A percentile compares a stretch with the other conserved stretches of the same genome.
These are phyloP conservation scores for Lodderomyces oxycetoniae DNA, from an alignment of 1,139 yeast genomes.

Conservation along the genomic window DNA sequence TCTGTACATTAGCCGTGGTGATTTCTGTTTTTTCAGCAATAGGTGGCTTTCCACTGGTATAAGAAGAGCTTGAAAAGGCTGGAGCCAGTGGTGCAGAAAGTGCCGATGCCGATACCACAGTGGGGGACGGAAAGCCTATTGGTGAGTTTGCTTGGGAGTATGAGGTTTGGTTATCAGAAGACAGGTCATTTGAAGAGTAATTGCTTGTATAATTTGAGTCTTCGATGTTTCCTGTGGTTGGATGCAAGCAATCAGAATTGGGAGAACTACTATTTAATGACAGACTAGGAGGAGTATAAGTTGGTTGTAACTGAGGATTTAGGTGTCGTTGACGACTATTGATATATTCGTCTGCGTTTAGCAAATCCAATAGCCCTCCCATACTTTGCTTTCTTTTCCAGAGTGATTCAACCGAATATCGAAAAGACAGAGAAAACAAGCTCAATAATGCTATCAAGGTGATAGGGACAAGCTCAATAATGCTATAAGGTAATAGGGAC, in stretches of 20 bases:
- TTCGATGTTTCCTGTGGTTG: too few relatives aligned
- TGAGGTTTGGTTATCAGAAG: too few relatives aligned
- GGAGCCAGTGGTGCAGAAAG: slow-evolving; percentile 4
- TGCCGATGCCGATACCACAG: neutral
- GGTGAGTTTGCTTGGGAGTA: neutral
- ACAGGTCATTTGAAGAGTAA: too few relatives aligned
- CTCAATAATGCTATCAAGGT: too few relatives aligned
- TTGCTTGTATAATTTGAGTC: neutral
- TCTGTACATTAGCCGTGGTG: neutral
- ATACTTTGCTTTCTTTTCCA: slow-evolving; percentile 2
- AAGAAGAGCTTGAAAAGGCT: slow-evolving; percentile 3
- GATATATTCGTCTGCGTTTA: slow-evolving; percentile 8
- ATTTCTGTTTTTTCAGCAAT: neutral
- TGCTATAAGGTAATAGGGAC: too few relatives aligned
- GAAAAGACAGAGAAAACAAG: too few relatives aligned
- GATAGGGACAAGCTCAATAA: too few relatives aligned
- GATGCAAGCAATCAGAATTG: too few relatives aligned
- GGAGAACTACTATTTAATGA: too few relatives aligned
- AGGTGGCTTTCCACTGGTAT: neutral
- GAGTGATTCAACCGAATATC: neutral
- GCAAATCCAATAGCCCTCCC: slow-evolving; percentile 9
- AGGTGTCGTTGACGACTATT: slow-evolving; percentile 3
- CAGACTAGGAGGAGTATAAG: too few relatives aligned
- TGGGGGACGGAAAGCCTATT: neutral
- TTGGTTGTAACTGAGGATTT: too few relatives aligned